A percentile compares a stretch with the other conserved stretches of the same genome.
phyloP scores from a whole-genome alignment of 371 early-diverging fungal species.

The Syncephalis fuscata region DNA sequence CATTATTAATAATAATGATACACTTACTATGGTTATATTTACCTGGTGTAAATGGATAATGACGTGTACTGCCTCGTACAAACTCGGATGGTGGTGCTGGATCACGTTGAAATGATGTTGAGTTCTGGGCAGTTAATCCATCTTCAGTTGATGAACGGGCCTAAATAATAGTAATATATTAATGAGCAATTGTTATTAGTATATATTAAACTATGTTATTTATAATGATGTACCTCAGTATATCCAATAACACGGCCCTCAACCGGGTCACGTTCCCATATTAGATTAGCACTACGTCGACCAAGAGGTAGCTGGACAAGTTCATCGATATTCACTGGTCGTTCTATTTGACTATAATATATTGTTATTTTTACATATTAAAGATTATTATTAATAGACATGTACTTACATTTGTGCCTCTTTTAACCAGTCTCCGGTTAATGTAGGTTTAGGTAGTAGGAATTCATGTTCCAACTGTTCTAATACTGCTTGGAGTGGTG shows the following conservation, averaged over 20 bases:
- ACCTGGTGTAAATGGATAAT: slow-evolving; percentile 74
- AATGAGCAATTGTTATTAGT: no score
- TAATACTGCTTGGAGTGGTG: no score
- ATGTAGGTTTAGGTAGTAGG: no score
- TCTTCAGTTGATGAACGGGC: slow-evolving; percentile 1
- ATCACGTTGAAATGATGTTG: slow-evolving; percentile 53
- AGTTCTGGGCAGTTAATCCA: slow-evolving; percentile 40
- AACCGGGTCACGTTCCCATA: slow-evolving; percentile 22
- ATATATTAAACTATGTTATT: background rate
- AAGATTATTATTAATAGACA: no score
- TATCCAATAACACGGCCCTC: slow-evolving; percentile 27
- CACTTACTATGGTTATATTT: slow-evolving; percentile 4
- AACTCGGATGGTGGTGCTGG: slow-evolving; percentile 41
- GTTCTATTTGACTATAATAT: no score
- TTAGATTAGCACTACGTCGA: slow-evolving; percentile 9
- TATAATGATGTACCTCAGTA: slow-evolving; percentile 10
- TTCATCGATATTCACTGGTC: no score
- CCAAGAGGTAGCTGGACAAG: no score
- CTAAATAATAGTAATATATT: no score
- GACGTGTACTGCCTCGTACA: slow-evolving; percentile 51
- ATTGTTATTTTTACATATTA: no score
- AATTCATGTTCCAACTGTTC: no score
- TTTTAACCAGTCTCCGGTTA: no score
- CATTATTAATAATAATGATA: slow-evolving; percentile 1
- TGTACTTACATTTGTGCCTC: no score